These are phyloP conservation scores for Sclerospora graminicola DNA, from an alignment of 352 stramenopile genomes.

Conservation along the genomic window DNA sequence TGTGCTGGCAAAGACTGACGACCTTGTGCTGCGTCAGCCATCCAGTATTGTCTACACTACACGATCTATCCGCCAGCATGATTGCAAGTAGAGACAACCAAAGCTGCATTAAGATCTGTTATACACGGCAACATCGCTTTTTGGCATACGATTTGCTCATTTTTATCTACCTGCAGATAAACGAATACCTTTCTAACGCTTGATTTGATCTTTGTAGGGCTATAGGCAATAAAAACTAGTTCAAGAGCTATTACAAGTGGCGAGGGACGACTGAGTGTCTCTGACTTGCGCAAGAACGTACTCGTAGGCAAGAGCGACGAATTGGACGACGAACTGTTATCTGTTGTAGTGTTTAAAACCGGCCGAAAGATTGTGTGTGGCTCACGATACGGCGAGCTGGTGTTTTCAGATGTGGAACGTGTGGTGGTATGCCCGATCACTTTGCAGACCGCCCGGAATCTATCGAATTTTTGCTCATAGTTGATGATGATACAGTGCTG, in stretches of 20 bases:
- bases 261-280: slow-evolving; percentile 87
- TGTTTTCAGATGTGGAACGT: slow-evolving; percentile 92
- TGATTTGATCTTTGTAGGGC: slow-evolving; percentile 34
- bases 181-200: slow-evolving; percentile 1
- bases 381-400: slow-evolving; percentile 90
- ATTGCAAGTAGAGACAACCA: slow-evolving; percentile 75
- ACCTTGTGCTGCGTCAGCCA: slow-evolving; percentile 20
- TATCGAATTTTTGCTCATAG: slow-evolving; percentile 91
- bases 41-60: slow-evolving; percentile 62
- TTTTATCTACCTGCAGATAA: no score
- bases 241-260: slow-evolving; percentile 81
- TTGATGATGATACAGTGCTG: slow-evolving; percentile 95
- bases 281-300: slow-evolving; percentile 85
- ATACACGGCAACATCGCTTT: slow-evolving; percentile 74
- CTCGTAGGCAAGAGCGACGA: slow-evolving; percentile 77
- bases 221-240: slow-evolving; percentile 87
- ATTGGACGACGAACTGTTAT: slow-evolving; percentile 72
- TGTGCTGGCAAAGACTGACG: background rate
- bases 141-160: slow-evolving; percentile 70
- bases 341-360: slow-evolving; percentile 73
- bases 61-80: slow-evolving; percentile 57
- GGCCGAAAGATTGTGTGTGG: slow-evolving; percentile 92
- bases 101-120: slow-evolving; percentile 81
- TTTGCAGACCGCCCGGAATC: slow-evolving; percentile 92
- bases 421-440: slow-evolving; percentile 93